Conservation (phyloP, 2,329 filamentous ascomycete species). For the Nemania sp. region DNA sequence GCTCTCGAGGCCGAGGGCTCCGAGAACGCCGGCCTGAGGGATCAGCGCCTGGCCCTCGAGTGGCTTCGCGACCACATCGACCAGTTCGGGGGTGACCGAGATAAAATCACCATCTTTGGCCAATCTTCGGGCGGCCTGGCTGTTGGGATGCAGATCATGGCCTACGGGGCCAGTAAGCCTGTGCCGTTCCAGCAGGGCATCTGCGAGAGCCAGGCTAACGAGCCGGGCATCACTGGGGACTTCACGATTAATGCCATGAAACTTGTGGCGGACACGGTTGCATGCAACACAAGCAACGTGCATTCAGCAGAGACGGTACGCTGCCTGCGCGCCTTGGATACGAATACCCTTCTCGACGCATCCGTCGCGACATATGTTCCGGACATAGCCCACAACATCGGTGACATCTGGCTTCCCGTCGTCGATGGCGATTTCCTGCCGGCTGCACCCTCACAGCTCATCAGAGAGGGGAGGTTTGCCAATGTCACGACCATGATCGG, state of each 20-base stretch:
- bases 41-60: slow-evolving; percentile 50
- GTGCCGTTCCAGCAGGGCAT: slow-evolving; percentile 53
- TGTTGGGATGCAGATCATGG: slow-evolving; percentile 53
- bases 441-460: slow-evolving; percentile 47
- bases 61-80: slow-evolving; percentile 54
- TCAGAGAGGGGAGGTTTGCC: slow-evolving; percentile 47
- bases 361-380: slow-evolving; percentile 48
- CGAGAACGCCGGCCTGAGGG: slow-evolving; percentile 52
- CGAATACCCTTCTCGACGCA: slow-evolving; percentile 48
- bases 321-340: slow-evolving; percentile 52
- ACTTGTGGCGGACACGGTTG: slow-evolving; percentile 47
- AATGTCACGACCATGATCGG: slow-evolving; percentile 48
- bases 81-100: slow-evolving; percentile 50
- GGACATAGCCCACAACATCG: slow-evolving; percentile 52
- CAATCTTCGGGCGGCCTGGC: slow-evolving; percentile 43
- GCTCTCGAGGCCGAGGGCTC: slow-evolving; percentile 39
- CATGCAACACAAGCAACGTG: slow-evolving; percentile 48
- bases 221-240: slow-evolving; percentile 54
- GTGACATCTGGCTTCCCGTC: slow-evolving; percentile 56
- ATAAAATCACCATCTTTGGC: slow-evolving; percentile 51
- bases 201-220: slow-evolving; percentile 53
- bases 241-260: slow-evolving; percentile 54
- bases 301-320: slow-evolving; percentile 49
- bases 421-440: slow-evolving; percentile 57
- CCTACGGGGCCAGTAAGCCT: slow-evolving; percentile 50